A percentile compares a stretch with the other conserved stretches of the same genome.
Evolutionary conservation across 2,329 filamentous ascomycete species (phyloP).

Genomic region (Neocucurbitaria cava): DNA sequence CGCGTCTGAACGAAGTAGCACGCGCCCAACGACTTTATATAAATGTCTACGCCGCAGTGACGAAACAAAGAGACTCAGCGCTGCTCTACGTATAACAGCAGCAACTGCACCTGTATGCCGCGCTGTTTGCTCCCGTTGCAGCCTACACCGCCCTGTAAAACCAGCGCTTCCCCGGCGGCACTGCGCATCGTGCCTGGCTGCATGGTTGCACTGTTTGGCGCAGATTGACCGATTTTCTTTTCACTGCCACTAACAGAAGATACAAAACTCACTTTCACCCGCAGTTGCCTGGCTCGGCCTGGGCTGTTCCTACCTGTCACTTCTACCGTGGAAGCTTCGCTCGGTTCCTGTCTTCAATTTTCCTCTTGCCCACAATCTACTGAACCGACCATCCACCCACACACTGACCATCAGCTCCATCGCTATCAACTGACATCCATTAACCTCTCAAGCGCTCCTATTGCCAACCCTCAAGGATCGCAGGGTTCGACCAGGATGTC

Average conservation of each 20-base stretch:
- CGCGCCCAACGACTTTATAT: slow-evolving; percentile 1
- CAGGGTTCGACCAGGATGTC: slow-evolving; percentile 12
- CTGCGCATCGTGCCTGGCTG: slow-evolving; percentile 18
- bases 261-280: slow-evolving; percentile 17
- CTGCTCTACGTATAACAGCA: slow-evolving; percentile 7
- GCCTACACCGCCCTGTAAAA: slow-evolving; percentile 16
- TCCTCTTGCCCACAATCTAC: neutral
- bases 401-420: neutral
- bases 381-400: neutral
- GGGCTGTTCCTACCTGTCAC: neutral
- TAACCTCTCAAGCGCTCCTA: neutral
- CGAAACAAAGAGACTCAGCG: slow-evolving; percentile 6
- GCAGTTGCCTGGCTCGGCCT: slow-evolving; percentile 6
- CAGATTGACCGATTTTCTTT: slow-evolving; percentile 11
- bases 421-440: neutral
- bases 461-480: neutral
- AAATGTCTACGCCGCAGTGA: slow-evolving; percentile 11
- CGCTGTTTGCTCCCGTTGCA: slow-evolving; percentile 13
- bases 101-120: slow-evolving; percentile 9
- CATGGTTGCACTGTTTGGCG: slow-evolving; percentile 20
- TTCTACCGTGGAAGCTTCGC: slow-evolving; percentile 3
- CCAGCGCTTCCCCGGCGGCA: slow-evolving; percentile 13
- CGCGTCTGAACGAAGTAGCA: neutral
- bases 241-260: slow-evolving; percentile 8
- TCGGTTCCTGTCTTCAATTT: slow-evolving; percentile 1